Conservation (phyloP, 2,329 filamentous ascomycete species). For the Colletotrichum filicis region DNA sequence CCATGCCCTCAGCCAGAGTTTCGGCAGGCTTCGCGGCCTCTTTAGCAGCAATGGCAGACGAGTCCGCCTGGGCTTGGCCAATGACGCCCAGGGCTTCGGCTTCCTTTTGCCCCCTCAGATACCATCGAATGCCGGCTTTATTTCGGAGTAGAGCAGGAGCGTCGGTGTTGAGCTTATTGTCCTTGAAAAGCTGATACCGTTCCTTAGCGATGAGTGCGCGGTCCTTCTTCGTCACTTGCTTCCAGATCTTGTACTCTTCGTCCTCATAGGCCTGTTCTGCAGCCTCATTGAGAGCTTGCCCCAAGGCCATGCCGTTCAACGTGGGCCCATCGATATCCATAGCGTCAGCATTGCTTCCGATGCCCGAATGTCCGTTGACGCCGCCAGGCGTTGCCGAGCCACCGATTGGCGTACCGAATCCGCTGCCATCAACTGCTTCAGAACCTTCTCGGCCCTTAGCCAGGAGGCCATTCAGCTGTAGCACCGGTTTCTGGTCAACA, state of each 20-base stretch:
- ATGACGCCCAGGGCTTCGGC: constrained; percentile 62
- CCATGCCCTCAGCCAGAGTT: constrained; percentile 94
- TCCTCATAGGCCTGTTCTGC: constrained; percentile 85
- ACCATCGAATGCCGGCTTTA: constrained; percentile 90
- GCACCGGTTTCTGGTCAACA: constrained; percentile 77
- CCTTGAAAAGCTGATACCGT: constrained; percentile 85
- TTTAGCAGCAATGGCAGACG: constrained; percentile 60
- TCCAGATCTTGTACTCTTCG: constrained; percentile 98
- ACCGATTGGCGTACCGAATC: constrained; percentile 82
- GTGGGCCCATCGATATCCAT: constrained; percentile 89
- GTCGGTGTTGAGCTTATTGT: constrained; percentile 85
- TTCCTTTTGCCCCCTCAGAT: constrained; percentile 81
- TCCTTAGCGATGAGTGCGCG: constrained; percentile 88
- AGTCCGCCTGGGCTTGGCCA: constrained; percentile 50
- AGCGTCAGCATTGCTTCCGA: constrained; percentile 80
- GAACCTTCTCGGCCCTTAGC: constrained; percentile 77
- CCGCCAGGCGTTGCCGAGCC: constrained; percentile 82
- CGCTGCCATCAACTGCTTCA: constrained; percentile 83
- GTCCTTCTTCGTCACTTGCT: constrained; percentile 97
- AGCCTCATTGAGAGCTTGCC: constrained; percentile 72
- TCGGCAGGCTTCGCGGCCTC: constrained; percentile 67
- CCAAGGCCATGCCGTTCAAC: constrained; percentile 72
- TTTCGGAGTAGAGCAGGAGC: constrained; percentile 87
- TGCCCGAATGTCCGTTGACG: constrained; percentile 72
- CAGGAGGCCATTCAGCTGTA: constrained; percentile 74